Base-by-base conservation (phyloP, 2,329 filamentous ascomycete species). In the Fusarium sp. region DNA sequence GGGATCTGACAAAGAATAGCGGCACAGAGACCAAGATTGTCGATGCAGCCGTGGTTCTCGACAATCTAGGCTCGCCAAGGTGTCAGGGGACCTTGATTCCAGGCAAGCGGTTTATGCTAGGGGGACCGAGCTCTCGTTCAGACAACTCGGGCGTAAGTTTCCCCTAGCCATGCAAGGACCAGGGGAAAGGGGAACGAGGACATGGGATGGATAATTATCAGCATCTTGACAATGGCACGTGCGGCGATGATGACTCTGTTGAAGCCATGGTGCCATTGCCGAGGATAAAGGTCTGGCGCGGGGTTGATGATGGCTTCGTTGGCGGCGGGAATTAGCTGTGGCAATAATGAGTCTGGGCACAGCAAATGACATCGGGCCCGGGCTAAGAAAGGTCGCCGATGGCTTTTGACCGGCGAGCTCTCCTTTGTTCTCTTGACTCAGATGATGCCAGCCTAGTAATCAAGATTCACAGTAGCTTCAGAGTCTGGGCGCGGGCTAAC, bases 41-140 rank as follows among this genome's bases (percentile, higher is more conserved):
- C 29, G 56, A 61, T 61, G 27, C 36, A 29, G 51, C 31, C 42
- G 22, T 56, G 44, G 27, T 61, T 22, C 55, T 65, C 55, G 66
- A 65, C 62, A 68, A 65, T 68, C 62, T 68, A 33, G 62, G 11
- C 17, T 65, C 38, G 40, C 62, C 55, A 51, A 63, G 56, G 27
- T 64, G 51, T 20, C 55, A 22, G 36, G 38, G 12, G 27, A 44
- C 38, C 36, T 33, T 60, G 40, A n/a, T 42, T 35, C 40, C 58
- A 33, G 27, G 29, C n/a, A 60, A 29, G 7, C 36, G 40, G 29
- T 60, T 44, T 33, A 42, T 33, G 57, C 38, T 24, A 12, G 31
- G 40, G 40, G 17, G 29, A 35, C 42, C 24, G 27, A 29, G 22
- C 57, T 27, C 29, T 46, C 12, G 31, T 29, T 57, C 27, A 60